These are phyloP conservation scores for Hygrophila difformis DNA, from an alignment of 257 asterid genomes.

Conservation along the genomic window DNA sequence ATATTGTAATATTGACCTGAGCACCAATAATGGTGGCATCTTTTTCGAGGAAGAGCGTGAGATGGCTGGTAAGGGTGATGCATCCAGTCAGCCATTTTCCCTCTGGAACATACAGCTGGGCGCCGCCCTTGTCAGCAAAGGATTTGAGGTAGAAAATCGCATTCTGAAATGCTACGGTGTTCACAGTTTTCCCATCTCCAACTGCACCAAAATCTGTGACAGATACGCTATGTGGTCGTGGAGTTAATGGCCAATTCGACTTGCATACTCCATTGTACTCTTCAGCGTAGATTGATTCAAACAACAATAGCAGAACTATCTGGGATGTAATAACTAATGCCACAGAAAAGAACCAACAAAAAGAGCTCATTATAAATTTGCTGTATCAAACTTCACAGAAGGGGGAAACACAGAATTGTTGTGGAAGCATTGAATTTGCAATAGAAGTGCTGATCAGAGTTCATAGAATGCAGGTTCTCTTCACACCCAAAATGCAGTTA, in stretches of 20 bases:
- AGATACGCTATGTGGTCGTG: slow-evolving; percentile 72
- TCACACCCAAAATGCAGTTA: too few species aligned
- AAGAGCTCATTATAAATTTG: slow-evolving; percentile 1
- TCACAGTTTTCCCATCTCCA: slow-evolving; percentile 65
- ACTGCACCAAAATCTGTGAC: slow-evolving; percentile 68
- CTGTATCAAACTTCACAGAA: too few species aligned
- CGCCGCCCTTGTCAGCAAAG: slow-evolving; percentile 86
- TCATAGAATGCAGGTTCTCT: too few species aligned
- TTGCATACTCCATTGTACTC: slow-evolving; percentile 45
- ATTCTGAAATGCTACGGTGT: slow-evolving; percentile 68
- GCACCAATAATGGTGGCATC: slow-evolving; percentile 75
- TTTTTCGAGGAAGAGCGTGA: slow-evolving; percentile 67
- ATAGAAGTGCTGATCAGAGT: too few species aligned
- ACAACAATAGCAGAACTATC: slow-evolving; percentile 38
- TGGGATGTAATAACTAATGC: slow-evolving; percentile 18
- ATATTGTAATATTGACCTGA: slow-evolving; percentile 31
- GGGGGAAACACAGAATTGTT: too few species aligned
- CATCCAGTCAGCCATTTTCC: slow-evolving; percentile 76
- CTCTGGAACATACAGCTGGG: slow-evolving; percentile 75
- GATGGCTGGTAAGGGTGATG: slow-evolving; percentile 80
- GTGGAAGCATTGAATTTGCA: too few species aligned
- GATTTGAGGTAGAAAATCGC: slow-evolving; percentile 82
- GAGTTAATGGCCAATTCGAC: slow-evolving; percentile 34
- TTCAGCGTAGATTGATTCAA: slow-evolving; percentile 21
- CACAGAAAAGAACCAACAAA: slow-evolving; percentile 5